Conservation (phyloP, 164 flowering plant species). For the Piper betle region DNA sequence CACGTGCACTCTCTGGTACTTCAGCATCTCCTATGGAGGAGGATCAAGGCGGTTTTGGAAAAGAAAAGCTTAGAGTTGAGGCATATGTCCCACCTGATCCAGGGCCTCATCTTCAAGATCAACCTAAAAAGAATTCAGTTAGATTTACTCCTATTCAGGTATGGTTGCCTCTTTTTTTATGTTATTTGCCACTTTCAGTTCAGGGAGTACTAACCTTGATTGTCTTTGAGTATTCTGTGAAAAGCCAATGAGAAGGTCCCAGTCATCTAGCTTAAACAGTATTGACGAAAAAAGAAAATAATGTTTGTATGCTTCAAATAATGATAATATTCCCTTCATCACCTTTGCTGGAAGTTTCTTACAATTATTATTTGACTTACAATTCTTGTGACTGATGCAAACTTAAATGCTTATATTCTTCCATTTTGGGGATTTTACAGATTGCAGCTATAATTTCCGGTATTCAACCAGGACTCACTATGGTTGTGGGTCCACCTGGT, state of each 20-base stretch:
- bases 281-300: no score
- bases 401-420: not conserved
- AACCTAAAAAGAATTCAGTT: constrained; percentile 85
- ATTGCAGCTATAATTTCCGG: constrained; percentile 93
- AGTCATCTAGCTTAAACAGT: no score
- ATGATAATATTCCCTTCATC: no score
- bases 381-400: no score
- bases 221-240: no score
- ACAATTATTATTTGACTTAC: no score
- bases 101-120: constrained; percentile 99
- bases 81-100: constrained; percentile 86
- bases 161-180: not conserved
- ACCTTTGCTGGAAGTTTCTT: no score
- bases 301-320: no score
- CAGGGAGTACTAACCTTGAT: no score
- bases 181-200: no score
- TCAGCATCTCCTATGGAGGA: constrained; percentile 22
- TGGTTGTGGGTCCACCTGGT: constrained; percentile 99
- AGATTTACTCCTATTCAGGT: constrained; percentile 97
- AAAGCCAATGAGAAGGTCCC: no score
- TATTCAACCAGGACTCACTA: constrained; percentile 87
- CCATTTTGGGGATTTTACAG: constrained; percentile 21
- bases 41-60: constrained; percentile 28
- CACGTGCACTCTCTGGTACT: constrained; percentile 56
- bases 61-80: constrained; percentile 66